Evolutionary conservation across 2,329 filamentous ascomycete genomes (phyloP).

Genomic region (Hypocrella siamensis): DNA sequence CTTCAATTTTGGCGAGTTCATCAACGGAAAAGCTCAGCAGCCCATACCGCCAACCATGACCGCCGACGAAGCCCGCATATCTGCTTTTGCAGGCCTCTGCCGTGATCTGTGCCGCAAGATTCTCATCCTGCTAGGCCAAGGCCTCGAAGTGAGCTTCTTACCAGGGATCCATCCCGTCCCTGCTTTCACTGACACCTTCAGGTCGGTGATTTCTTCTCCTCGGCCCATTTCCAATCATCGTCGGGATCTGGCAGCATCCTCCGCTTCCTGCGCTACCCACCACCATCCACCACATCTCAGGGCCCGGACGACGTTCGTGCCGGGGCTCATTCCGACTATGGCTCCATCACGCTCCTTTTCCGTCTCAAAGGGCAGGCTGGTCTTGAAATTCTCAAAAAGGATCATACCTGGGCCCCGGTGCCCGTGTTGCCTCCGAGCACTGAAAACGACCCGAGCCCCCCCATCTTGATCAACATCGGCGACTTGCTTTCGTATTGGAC

Average conservation of each 20-base stretch:
- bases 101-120: slow-evolving; percentile 57
- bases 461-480: slow-evolving; percentile 67
- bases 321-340: slow-evolving; percentile 85
- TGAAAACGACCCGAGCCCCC: slow-evolving; percentile 44
- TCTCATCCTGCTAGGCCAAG: slow-evolving; percentile 62
- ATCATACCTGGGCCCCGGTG: slow-evolving; percentile 43
- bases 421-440: slow-evolving; percentile 49
- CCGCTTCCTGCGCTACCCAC: slow-evolving; percentile 60
- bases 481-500: slow-evolving; percentile 75
- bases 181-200: slow-evolving; percentile 6
- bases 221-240: slow-evolving; percentile 28
- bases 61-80: slow-evolving; percentile 43
- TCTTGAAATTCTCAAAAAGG: slow-evolving; percentile 58
- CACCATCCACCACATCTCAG: slow-evolving; percentile 26
- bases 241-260: slow-evolving; percentile 43
- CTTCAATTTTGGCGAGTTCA: slow-evolving; percentile 81
- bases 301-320: slow-evolving; percentile 55
- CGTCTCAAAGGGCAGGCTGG: slow-evolving; percentile 74
- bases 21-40: slow-evolving; percentile 54
- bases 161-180: neutral
- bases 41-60: slow-evolving; percentile 53
- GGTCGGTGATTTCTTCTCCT: slow-evolving; percentile 37
- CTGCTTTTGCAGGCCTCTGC: slow-evolving; percentile 54
- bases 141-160: slow-evolving; percentile 42
- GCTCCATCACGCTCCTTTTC: slow-evolving; percentile 61